These are phyloP conservation scores for Coprinopsis cinerea DNA, from an alignment of 768 basidiomycete genomes.

Conservation along the genomic window DNA sequence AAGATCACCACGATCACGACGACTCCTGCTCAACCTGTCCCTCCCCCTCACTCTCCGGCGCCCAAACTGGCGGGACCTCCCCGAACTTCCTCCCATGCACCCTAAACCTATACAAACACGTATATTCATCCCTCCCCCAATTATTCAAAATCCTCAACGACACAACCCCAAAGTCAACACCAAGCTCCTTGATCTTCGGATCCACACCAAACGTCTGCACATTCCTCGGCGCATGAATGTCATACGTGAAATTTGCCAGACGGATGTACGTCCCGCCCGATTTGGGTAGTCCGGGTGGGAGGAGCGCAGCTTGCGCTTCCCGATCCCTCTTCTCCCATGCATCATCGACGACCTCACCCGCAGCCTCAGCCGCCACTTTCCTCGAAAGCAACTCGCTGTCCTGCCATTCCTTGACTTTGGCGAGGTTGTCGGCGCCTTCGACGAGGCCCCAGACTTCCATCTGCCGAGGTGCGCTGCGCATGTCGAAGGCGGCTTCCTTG, in stretches of 20 bases:
- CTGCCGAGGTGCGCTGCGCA: constrained; percentile 72
- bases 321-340: constrained; percentile 20
- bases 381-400: constrained; percentile 27
- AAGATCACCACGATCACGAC: no score
- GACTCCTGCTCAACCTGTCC: constrained; percentile 3
- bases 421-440: constrained; percentile 69
- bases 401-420: constrained; percentile 52
- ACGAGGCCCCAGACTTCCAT: constrained; percentile 93
- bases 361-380: constrained; percentile 21
- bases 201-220: constrained; percentile 80
- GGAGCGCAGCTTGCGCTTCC: constrained; percentile 35
- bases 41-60: constrained; percentile 25
- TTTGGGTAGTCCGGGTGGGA: constrained; percentile 39
- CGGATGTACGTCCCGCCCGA: constrained; percentile 46
- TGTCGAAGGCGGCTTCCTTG: constrained; percentile 73
- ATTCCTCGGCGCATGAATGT: constrained; percentile 48
- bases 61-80: constrained; percentile 30
- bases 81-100: constrained; percentile 63
- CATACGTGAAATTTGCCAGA: constrained; percentile 64
- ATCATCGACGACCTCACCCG: constrained; percentile 25
- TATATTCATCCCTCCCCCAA: constrained; percentile 80
- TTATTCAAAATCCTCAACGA: constrained; percentile 76
- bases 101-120: constrained; percentile 84
- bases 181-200: constrained; percentile 58
- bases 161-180: constrained; percentile 81